Percentiles rank a stretch among this genome's conserved stretches.
Conservation (phyloP, 169 alveolate genomes). For the Cryptosporidium canis region DNA sequence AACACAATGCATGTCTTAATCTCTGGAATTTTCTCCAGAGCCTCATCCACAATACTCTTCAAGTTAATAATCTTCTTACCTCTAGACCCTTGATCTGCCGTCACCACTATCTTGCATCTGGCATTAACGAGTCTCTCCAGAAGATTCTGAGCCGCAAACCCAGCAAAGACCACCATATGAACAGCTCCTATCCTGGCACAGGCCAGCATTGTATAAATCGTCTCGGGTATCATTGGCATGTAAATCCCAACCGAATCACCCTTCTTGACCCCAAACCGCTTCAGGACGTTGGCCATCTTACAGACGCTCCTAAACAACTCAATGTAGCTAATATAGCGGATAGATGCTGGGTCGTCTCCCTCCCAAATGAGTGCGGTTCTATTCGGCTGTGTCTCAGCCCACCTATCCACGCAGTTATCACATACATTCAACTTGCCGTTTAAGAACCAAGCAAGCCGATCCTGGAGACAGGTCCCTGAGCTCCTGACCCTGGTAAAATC, state of each 20-base stretch:
- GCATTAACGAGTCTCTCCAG: slow-evolving; percentile 92
- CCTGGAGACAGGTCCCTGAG: slow-evolving; percentile 49
- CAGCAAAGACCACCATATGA: slow-evolving; percentile 97
- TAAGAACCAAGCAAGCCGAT: slow-evolving; percentile 83
- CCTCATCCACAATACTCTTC: slow-evolving; percentile 88
- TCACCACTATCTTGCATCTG: slow-evolving; percentile 83
- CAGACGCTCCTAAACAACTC: slow-evolving; percentile 84
- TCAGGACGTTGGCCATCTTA: slow-evolving; percentile 90
- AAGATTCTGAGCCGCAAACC: slow-evolving; percentile 93
- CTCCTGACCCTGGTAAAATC: slow-evolving; percentile 43
- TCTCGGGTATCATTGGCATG: slow-evolving; percentile 96
- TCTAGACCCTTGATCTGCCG: slow-evolving; percentile 90
- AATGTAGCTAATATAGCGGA: slow-evolving; percentile 80
- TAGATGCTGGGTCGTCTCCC: slow-evolving; percentile 86
- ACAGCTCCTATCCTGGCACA: slow-evolving; percentile 97
- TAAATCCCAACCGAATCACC: slow-evolving; percentile 95
- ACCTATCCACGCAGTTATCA: slow-evolving; percentile 92
- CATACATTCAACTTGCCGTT: slow-evolving; percentile 90
- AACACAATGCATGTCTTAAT: slow-evolving; percentile 83
- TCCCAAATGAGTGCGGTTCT: slow-evolving; percentile 88
- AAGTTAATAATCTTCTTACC: slow-evolving; percentile 88
- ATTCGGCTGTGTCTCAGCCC: slow-evolving; percentile 89
- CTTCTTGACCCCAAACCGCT: slow-evolving; percentile 89
- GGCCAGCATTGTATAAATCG: slow-evolving; percentile 92
- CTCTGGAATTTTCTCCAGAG: slow-evolving; percentile 79